Base-by-base conservation (phyloP, 2,329 filamentous ascomycete genomes). In the Alternaria arborescens region DNA sequence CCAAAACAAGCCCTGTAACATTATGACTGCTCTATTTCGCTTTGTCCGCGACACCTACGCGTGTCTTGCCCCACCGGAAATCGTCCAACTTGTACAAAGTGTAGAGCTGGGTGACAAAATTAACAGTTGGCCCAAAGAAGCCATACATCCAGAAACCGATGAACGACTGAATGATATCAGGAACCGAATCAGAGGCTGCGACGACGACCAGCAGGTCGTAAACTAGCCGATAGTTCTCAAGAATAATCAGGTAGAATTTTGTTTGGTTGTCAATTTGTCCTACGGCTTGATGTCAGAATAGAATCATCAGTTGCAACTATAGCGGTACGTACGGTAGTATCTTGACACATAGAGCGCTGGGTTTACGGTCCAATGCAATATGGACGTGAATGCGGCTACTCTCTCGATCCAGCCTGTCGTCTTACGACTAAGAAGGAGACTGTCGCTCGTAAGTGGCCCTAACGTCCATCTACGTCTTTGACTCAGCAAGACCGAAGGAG, bases 1-100 rank as follows among this genome's bases (percentile, higher is more conserved):
- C 12, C 40, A 8, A 16, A 42, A 42, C 20, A 24, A 42, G 40
- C 40, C 20, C 11, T 24, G 20, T 4, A 24, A 24, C 12, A 42
- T 1, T 24, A 16, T 6, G 11, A 24, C 40, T 2, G 40, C 20
- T 42, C 32, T 50, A 36, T 10, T 38, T 24, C 24, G 32, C 32
- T 20, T 50, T 50, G 4, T 43, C 24, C 28, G 36, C 22, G 20
- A 59, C 43, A 16, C 34, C 56, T 12, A 59, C 43, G 14, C 43
- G 42, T 7, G 56, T 59, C 56, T 59, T 59, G 8, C 51, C 51
- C 56, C 56, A 59, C 32, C 51, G 36, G 14, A 59, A 59, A 55
- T 59, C 51, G 28, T 59, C 51, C 51, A 59, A 11, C 5, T 55
- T 55, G 28, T 48, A 38, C n/a, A 59, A 18, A 7, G 51, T 55